Percentiles rank a stretch among this genome's conserved stretches.
Conservation (phyloP, 257 asterid species). For the Nemophila menziesii region DNA sequence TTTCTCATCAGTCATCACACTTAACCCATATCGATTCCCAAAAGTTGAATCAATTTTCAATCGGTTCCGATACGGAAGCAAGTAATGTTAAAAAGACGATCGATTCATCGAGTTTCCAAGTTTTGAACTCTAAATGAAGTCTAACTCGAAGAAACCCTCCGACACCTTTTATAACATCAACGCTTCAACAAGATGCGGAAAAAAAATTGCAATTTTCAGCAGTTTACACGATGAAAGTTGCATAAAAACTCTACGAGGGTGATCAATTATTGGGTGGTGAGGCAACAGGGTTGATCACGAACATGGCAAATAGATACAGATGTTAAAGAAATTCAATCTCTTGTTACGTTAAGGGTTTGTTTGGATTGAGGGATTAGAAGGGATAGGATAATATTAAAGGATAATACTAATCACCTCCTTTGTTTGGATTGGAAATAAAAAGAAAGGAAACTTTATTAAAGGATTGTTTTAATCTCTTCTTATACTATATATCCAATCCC, state of each 20-base stretch:
- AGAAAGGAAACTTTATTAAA: no score
- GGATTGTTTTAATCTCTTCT: no score
- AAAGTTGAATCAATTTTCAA: slow-evolving; percentile 47
- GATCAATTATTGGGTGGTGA: slow-evolving; percentile 55
- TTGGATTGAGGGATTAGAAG: no score
- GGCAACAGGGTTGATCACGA: slow-evolving; percentile 73
- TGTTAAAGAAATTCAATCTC: slow-evolving; percentile 55
- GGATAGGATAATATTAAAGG: no score
- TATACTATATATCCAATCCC: no score
- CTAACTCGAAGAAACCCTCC: slow-evolving; percentile 57
- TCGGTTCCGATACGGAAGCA: slow-evolving; percentile 51
- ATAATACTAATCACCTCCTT: no score
- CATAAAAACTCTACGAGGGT: slow-evolving; percentile 90
- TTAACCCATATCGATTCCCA: slow-evolving; percentile 46
- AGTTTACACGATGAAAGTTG: slow-evolving; percentile 68
- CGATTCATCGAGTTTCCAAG: slow-evolving; percentile 37
- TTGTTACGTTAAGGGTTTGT: no score
- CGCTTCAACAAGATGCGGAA: slow-evolving; percentile 96
- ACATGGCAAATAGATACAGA: slow-evolving; percentile 92
- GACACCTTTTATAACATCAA: slow-evolving; percentile 71
- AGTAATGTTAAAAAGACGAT: slow-evolving; percentile 44
- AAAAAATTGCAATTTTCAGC: slow-evolving; percentile 64
- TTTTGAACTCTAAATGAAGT: slow-evolving; percentile 40
- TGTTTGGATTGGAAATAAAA: no score
- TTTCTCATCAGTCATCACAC: no score